A percentile compares a stretch with the other conserved stretches of the same genome.
Evolutionary conservation across 352 stramenopile species (phyloP).

Genomic region (Globisporangium iwayamae): DNA sequence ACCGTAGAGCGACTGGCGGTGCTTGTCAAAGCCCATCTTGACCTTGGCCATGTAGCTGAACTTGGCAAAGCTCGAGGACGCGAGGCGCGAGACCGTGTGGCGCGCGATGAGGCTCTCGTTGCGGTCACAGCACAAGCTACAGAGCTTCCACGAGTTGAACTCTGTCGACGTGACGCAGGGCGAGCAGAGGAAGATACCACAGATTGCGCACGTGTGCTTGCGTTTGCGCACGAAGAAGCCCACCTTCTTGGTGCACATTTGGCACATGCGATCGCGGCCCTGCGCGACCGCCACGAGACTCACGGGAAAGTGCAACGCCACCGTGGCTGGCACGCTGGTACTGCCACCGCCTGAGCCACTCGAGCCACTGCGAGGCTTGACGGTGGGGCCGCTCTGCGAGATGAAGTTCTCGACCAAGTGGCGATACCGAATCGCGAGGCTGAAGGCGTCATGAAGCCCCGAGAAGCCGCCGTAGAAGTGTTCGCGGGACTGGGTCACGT

Average conservation of each 20-base stretch:
- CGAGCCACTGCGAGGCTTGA: constrained; percentile 7
- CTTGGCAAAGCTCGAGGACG: constrained; percentile 25
- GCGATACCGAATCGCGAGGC: constrained; percentile 57
- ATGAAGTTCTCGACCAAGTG: constrained; percentile 51
- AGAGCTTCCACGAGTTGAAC: constrained; percentile 63
- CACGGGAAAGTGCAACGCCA: constrained; percentile 21
- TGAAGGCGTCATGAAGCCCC: constrained; percentile 65
- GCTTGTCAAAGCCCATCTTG: constrained; percentile 19
- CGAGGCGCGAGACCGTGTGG: constrained; percentile 47
- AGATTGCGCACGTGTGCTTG: constrained; percentile 60
- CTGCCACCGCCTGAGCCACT: neutral
- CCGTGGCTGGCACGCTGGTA: constrained; percentile 21
- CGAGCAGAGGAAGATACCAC: constrained; percentile 56
- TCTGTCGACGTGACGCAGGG: constrained; percentile 58
- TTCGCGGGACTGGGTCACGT: constrained; percentile 48
- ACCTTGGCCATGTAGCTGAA: constrained; percentile 22
- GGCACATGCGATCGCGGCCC: constrained; percentile 51
- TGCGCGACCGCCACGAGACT: constrained; percentile 27
- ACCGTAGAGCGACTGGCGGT: constrained; percentile 21
- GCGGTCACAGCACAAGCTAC: constrained; percentile 53
- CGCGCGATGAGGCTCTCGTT: constrained; percentile 61
- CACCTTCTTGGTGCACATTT: constrained; percentile 59
- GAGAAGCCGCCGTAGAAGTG: constrained; percentile 59
- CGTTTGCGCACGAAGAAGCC: constrained; percentile 60
- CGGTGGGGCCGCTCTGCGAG: constrained; percentile 14